Evolutionary conservation across 352 stramenopile genomes (phyloP).

Genomic region (Phytopythium vexans): DNA sequence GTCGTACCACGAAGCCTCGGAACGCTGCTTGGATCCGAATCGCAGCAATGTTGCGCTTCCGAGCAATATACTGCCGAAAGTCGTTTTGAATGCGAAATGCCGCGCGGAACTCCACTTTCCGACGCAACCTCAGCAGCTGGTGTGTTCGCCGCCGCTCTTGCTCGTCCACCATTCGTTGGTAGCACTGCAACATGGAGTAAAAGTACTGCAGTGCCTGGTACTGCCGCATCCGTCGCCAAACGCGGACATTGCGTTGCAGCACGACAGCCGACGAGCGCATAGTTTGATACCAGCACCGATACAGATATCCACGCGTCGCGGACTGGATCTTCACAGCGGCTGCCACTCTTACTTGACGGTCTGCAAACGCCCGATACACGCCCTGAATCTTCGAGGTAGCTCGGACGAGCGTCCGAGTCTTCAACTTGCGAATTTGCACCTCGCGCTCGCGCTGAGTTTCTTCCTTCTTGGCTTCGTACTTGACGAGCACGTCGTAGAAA

Average conservation of each 20-base stretch:
- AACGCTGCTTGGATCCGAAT: slow-evolving; percentile 26
- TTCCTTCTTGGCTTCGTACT: slow-evolving; percentile 27
- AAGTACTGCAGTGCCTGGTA: slow-evolving; percentile 15
- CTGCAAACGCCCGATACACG: slow-evolving; percentile 1
- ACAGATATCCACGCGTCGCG: too few species aligned
- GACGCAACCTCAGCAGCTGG: slow-evolving; percentile 22
- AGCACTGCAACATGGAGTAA: slow-evolving; percentile 20
- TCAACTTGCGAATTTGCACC: neutral
- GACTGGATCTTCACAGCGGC: too few species aligned
- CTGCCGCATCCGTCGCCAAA: slow-evolving; percentile 28
- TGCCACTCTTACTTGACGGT: too few species aligned
- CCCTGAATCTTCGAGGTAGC: slow-evolving; percentile 3
- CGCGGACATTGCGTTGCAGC: slow-evolving; percentile 17
- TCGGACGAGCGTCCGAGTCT: neutral
- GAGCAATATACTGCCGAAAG: slow-evolving; percentile 20
- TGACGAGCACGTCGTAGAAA: slow-evolving; percentile 36
- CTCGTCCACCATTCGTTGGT: slow-evolving; percentile 24
- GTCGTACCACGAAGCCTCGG: slow-evolving; percentile 16
- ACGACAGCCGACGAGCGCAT: too few species aligned
- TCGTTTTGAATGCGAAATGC: slow-evolving; percentile 24
- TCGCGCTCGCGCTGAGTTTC: slow-evolving; percentile 3
- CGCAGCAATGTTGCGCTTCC: slow-evolving; percentile 19
- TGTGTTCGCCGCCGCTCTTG: slow-evolving; percentile 24
- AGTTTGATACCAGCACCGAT: too few species aligned
- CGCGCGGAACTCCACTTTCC: slow-evolving; percentile 25